A percentile compares a stretch with the other conserved stretches of the same genome.
Evolutionary conservation across 352 stramenopile genomes (phyloP).

Genomic region (Saprolegnia parasitica): DNA sequence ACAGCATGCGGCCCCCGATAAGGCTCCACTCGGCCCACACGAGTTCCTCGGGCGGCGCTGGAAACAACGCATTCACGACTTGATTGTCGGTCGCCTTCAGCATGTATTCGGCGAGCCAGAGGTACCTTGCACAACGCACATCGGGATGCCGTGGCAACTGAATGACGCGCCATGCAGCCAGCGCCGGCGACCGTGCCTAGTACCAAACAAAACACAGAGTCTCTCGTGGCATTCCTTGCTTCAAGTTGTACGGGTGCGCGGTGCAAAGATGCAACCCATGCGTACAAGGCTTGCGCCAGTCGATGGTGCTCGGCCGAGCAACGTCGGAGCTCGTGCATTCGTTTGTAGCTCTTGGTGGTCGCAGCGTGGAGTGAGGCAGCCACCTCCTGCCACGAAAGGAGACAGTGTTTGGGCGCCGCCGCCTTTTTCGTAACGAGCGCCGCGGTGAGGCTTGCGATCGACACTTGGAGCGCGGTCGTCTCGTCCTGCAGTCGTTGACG

Average conservation of each 20-base stretch:
- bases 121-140: neutral
- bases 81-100: neutral
- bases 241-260: neutral
- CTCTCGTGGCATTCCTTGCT: too few relatives aligned
- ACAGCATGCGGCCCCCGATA: neutral
- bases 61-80: neutral
- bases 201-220: too few relatives aligned
- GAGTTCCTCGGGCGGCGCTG: neutral
- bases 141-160: neutral
- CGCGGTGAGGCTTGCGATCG: neutral
- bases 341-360: neutral
- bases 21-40: neutral
- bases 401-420: neutral
- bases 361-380: neutral
- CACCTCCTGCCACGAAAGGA: neutral
- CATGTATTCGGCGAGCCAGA: constrained; percentile 1
- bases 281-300: constrained; percentile 3
- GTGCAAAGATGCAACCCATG: neutral
- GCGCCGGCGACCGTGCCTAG: neutral
- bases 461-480: neutral
- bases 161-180: neutral
- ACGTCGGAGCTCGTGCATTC: neutral
- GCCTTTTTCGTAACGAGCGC: neutral
- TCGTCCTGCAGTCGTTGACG: neutral
- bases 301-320: neutral